Evolutionary conservation across 139 green algal genomes (phyloP).

Genomic region (Microglena sp.): DNA sequence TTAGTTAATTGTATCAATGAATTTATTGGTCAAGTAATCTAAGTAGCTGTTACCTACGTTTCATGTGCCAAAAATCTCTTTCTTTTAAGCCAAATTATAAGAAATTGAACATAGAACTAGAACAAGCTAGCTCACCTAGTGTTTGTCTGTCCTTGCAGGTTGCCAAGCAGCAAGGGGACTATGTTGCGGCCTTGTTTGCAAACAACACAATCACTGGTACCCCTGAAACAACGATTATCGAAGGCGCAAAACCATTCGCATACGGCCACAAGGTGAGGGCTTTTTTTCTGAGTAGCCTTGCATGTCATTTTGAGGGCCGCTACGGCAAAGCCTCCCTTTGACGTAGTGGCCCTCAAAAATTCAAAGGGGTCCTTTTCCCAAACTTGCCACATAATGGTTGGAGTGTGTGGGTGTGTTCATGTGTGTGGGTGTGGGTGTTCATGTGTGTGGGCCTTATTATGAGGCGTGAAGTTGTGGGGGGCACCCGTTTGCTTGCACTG

Average conservation of each 20-base stretch:
- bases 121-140: background rate
- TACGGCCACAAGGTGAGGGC: slow-evolving; percentile 54
- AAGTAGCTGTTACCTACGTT: background rate
- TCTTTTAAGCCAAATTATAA: background rate
- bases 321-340: too few relatives aligned
- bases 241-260: slow-evolving; percentile 29
- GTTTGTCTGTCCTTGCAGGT: slow-evolving; percentile 45
- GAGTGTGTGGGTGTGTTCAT: too few relatives aligned
- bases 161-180: slow-evolving; percentile 77
- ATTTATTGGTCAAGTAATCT: background rate
- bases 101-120: background rate
- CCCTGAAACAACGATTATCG: slow-evolving; percentile 2
- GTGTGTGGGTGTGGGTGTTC: too few relatives aligned
- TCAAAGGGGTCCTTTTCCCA: too few relatives aligned
- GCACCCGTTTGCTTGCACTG: too few relatives aligned
- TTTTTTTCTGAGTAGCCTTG: too few relatives aligned
- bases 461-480: too few relatives aligned
- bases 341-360: too few relatives aligned
- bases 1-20: background rate
- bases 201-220: slow-evolving; percentile 15
- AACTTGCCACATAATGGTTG: too few relatives aligned
- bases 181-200: slow-evolving; percentile 48
- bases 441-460: too few relatives aligned
- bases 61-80: background rate
- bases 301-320: too few relatives aligned